Evolutionary conservation across 2,329 filamentous ascomycete species (phyloP).

Genomic region (Claviceps sp.): DNA sequence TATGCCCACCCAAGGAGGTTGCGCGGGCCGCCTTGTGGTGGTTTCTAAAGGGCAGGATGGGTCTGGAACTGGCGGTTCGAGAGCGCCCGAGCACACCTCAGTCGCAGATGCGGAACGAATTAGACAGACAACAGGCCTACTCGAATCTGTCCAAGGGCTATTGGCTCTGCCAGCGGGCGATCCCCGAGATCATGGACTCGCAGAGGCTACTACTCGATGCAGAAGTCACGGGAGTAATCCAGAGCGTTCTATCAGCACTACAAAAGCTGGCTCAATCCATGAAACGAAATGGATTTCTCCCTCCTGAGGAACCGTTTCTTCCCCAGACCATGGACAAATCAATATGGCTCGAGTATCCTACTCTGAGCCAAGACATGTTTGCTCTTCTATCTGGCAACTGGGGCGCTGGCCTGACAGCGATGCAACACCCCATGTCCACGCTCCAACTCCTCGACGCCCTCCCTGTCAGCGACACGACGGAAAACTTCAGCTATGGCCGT

Average conservation of each 20-base stretch:
- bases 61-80: constrained; percentile 59
- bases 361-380: constrained; percentile 56
- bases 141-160: constrained; percentile 74
- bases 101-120: constrained; percentile 38
- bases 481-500: constrained; percentile 67
- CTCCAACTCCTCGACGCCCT: constrained; percentile 53
- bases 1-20: constrained; percentile 52
- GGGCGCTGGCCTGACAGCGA: constrained; percentile 34
- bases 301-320: constrained; percentile 53
- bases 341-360: constrained; percentile 70
- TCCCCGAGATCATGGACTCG: constrained; percentile 34
- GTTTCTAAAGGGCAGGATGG: constrained; percentile 71
- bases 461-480: constrained; percentile 60
- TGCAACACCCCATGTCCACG: constrained; percentile 30
- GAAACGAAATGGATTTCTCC: constrained; percentile 69
- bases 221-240: constrained; percentile 40
- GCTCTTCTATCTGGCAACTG: constrained; percentile 54
- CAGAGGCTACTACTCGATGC: constrained; percentile 28
- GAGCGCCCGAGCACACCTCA: constrained; percentile 41
- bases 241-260: constrained; percentile 49
- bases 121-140: constrained; percentile 61
- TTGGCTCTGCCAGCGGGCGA: constrained; percentile 55
- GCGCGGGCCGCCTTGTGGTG: constrained; percentile 71
- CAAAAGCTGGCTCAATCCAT: constrained; percentile 69
- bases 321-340: constrained; percentile 67